phyloP scores from a whole-genome alignment of 768 basidiomycete species.

The Leccinellum rugosiceps region DNA sequence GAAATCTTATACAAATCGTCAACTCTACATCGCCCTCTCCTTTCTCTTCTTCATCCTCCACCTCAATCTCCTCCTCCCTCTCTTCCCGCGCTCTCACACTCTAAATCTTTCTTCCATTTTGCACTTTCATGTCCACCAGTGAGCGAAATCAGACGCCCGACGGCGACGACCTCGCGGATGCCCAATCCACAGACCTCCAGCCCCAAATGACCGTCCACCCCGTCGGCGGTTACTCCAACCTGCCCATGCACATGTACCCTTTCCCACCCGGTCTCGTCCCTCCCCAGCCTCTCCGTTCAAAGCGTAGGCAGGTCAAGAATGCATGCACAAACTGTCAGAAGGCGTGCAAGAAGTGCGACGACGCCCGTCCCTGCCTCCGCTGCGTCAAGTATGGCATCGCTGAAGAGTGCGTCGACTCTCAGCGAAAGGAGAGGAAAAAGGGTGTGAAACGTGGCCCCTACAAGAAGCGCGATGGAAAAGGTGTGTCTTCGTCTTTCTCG shows the following conservation, averaged over 20 bases:
- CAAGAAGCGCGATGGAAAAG: conserved; percentile 94
- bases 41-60: conserved; percentile 11
- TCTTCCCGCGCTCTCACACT: conserved; percentile 32
- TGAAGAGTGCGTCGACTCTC: conserved; percentile 86
- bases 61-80: conserved; percentile 25
- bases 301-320: conserved; percentile 87
- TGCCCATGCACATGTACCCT: conserved; percentile 71
- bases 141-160: conserved; percentile 41
- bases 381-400: conserved; percentile 89
- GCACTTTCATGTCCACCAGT: conserved; percentile 32
- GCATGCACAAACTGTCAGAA: conserved; percentile 90
- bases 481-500: conserved; percentile 46
- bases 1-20: conserved; percentile 33
- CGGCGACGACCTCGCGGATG: conserved; percentile 37
- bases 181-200: conserved; percentile 36
- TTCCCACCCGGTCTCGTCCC: conserved; percentile 50
- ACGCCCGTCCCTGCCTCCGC: conserved; percentile 87
- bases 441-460: conserved; percentile 85
- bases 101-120: conserved; percentile 23
- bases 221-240: conserved; percentile 44
- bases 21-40: conserved; percentile 17
- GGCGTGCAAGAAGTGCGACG: conserved; percentile 90
- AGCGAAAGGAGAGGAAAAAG: conserved; percentile 89
- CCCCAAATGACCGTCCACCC: conserved; percentile 52
- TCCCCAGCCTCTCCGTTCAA: conserved; percentile 56